A percentile compares a stretch with the other conserved stretches of the same genome.
These are phyloP conservation scores for Ciborinia camelliae DNA, from an alignment of 2,329 filamentous ascomycete species.

Conservation along the genomic window DNA sequence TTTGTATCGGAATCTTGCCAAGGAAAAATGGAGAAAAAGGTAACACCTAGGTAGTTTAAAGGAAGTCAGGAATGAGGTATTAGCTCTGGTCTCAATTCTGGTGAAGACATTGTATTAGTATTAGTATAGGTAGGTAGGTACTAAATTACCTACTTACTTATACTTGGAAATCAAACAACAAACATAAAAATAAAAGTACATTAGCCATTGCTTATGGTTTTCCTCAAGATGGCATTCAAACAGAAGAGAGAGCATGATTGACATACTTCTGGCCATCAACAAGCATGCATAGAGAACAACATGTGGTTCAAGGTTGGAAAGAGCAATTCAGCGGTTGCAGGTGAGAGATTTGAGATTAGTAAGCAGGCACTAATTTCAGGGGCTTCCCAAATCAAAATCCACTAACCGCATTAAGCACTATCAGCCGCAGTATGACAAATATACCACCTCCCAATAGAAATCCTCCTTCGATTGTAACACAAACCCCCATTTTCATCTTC, in stretches of 20 bases:
- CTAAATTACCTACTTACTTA: too few species aligned
- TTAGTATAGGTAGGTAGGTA: too few species aligned
- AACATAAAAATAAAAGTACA: too few species aligned
- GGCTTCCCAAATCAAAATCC: not conserved
- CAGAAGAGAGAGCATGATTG: accelerated
- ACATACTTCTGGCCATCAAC: not conserved
- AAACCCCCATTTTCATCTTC: not conserved
- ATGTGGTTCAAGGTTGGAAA: not conserved
- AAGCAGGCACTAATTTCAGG: not conserved
- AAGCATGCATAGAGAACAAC: not conserved
- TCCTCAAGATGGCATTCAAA: too few species aligned
- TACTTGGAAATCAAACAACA: not conserved
- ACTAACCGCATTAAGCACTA: not conserved
- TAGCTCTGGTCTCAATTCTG: not conserved
- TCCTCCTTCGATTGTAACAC: not conserved
- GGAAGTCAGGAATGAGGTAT: not conserved
- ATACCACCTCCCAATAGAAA: too few species aligned
- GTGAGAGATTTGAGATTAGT: not conserved
- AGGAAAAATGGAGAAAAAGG: too few species aligned
- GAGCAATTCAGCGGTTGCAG: too few species aligned
- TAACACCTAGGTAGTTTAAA: too few species aligned
- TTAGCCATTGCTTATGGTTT: not conserved
- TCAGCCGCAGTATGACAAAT: too few species aligned
- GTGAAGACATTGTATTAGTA: not conserved
- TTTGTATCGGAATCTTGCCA: not conserved